phyloP scores from a whole-genome alignment of 148 eudicot genomes.

The Chenopodium album region DNA sequence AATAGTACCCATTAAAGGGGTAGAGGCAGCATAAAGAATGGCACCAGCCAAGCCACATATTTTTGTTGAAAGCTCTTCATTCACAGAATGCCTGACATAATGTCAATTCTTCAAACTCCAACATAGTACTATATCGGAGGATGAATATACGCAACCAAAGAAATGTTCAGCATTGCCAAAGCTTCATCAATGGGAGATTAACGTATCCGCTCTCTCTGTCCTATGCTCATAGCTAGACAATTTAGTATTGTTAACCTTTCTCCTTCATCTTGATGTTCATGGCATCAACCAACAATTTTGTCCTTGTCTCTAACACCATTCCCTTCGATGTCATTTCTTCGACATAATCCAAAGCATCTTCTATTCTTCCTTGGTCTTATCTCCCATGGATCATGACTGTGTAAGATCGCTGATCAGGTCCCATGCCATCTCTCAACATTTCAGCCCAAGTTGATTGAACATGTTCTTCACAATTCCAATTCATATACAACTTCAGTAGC shows the following conservation, averaged over 20 bases:
- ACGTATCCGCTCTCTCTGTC: not conserved
- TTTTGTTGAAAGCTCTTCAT: constrained; percentile 55
- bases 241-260: not conserved
- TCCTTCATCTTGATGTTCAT: constrained; percentile 47
- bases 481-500: constrained; percentile 63
- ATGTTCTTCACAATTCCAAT: constrained; percentile 53
- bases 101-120: too few species aligned
- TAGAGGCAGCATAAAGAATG: constrained; percentile 50
- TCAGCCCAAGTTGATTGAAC: constrained; percentile 52
- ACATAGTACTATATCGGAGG: not conserved
- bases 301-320: constrained; percentile 63
- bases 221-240: not conserved
- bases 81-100: too few species aligned
- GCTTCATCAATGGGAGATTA: not conserved
- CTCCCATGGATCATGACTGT: constrained; percentile 71
- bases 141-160: not conserved
- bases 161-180: not conserved
- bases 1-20: constrained; percentile 52
- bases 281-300: constrained; percentile 51
- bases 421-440: constrained; percentile 67
- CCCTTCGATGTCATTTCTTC: constrained; percentile 65
- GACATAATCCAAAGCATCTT: constrained; percentile 54
- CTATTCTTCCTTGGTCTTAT: constrained; percentile 45
- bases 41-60: constrained; percentile 61
- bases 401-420: constrained; percentile 76